Evolutionary conservation across 495 filamentous ascomycete species (phyloP), one percentile per base, ranked within the genome.

Genomic region (Halenospora varia): DNA sequence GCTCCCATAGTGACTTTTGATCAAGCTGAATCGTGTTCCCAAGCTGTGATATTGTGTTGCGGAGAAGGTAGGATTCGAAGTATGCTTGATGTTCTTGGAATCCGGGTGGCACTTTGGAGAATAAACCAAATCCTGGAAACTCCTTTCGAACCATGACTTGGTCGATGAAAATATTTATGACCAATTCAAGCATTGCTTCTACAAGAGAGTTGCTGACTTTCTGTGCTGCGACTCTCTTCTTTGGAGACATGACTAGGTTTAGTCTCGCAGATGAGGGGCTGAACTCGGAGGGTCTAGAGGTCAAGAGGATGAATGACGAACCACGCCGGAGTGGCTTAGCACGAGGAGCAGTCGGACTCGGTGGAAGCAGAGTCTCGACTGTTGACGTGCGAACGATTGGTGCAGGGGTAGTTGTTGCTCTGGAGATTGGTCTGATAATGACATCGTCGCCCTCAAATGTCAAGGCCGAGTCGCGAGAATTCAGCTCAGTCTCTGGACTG

Each of bases 31-130:
- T 75, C 9, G 80, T 73, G 58, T 83, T 88, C 45, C 79, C 79
- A 46, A 97, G 68, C 46, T 87, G 82, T 8, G 84, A 82, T 44
- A 97, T 77, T 9, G 88, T 82, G 53, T 86, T 87, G 26, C 82
- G 81, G 15, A 97, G 76, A 11, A 97, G 69, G 72, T 93, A 97
- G 0, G 95, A 95, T 68, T 92, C 89, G 64, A 97, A 96, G 67
- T 89, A 93, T 3, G 92, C 91, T 60, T 96, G 92, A 61, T 97
- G 89, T 64, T 97, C 93, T 64, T 90, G 81, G 65, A 93, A 96
- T 1, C 93, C 91, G 3, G 94, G 88, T 2, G 94, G 94, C 1
- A 92, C 83, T 67, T 94, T 96, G n/a, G 89, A 72, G 64, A 89
- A 94, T 24, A 97, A 72, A 0, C 89, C 89, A 51, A 98, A 87